Base-by-base conservation (phyloP, 495 filamentous ascomycete species). In the Copromyces sp. region DNA sequence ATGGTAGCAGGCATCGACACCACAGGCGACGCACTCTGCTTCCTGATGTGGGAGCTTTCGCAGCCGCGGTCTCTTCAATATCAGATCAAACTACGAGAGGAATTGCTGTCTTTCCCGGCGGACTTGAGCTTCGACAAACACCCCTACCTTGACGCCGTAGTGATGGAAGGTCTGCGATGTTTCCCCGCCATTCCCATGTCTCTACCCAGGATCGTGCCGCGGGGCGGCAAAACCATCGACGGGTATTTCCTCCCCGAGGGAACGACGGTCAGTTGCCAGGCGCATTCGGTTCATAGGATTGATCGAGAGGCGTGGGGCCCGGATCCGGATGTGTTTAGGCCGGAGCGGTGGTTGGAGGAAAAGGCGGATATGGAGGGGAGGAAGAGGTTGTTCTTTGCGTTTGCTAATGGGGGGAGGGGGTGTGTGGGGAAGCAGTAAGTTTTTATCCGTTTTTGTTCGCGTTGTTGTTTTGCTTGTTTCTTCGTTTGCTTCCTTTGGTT, bases 171-270 rank as follows among this genome's bases (percentile, higher is more conserved):
- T 0, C 75, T 91, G 40, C 83, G 89, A 32, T 86, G 82, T 73
- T 88, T 87, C 53, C 87, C 89, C 4, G 84, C 89, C 3, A 91
- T 93, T 39, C 89, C 90, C 8, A 90, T 91, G 85, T 88, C 86
- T 8, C 83, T 91, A 9, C 89, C 89, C 1, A 84, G 90, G 5
- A 86, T 89, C 72, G 88, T 90, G 0, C 88, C 89, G 0, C 11
- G 70, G 0, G 86, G 85, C 3, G 88, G 87, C 5, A 79, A 84
- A 7, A 80, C 76, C 0, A 85, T 89, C 68, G 83, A 86, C 59
- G 84, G 81, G 8, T 83, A 82, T 68, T 80, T 79, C 69, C 68
- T 89, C 24, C 87, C 88, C 0, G 81, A 69, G 8, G 81, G 84
- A 0, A 85, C 85, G 9, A 83, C 84, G 20, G 86, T 89, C 20